These are phyloP conservation scores for Kluyveromyces siamensis DNA, from an alignment of 805 yeast species.

Conservation along the genomic window DNA sequence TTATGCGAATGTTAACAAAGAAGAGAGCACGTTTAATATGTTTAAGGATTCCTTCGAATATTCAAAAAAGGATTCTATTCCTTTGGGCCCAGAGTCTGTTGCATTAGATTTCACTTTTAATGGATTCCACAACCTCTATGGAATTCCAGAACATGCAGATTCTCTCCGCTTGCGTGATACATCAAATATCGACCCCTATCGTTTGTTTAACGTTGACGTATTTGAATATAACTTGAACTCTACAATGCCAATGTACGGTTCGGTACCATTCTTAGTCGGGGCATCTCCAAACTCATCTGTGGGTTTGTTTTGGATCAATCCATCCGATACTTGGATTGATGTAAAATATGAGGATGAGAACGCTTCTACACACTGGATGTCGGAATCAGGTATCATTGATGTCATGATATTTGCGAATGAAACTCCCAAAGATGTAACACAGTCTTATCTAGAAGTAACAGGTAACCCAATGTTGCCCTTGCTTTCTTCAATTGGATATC, in stretches of 20 bases:
- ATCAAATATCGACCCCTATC: constrained; percentile 54
- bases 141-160: constrained; percentile 97
- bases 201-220: constrained; percentile 87
- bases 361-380: constrained; percentile 75
- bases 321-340: constrained; percentile 89
- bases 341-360: constrained; percentile 29
- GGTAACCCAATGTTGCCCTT: constrained; percentile 73
- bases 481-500: constrained; percentile 76
- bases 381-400: constrained; percentile 82
- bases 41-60: constrained; percentile 69
- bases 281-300: constrained; percentile 46
- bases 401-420: constrained; percentile 51
- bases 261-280: constrained; percentile 82
- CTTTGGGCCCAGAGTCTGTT: constrained; percentile 84
- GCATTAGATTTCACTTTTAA: constrained; percentile 67
- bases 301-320: constrained; percentile 86
- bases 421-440: constrained; percentile 46
- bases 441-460: constrained; percentile 56
- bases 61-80: constrained; percentile 52
- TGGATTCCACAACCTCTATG: constrained; percentile 61
- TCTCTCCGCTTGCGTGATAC: constrained; percentile 69
- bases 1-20: constrained; percentile 36
- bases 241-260: constrained; percentile 87
- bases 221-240: constrained; percentile 86
- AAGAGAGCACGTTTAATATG: constrained; percentile 57